Evolutionary conservation across 768 basidiomycete genomes (phyloP).

Genomic region (Pulveroboletus sp.): DNA sequence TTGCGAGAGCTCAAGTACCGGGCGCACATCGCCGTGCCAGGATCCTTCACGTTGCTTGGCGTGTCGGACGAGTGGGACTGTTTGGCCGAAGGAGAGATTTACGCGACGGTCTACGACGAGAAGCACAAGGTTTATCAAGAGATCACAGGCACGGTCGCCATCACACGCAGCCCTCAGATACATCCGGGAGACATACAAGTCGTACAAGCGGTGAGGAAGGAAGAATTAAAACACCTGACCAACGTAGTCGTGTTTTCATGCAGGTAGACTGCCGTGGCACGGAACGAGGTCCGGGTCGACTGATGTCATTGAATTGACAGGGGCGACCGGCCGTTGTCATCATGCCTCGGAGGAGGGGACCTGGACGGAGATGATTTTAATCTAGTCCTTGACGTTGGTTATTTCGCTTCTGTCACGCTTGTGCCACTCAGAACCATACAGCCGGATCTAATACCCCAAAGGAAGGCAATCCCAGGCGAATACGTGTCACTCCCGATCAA

Average conservation of each 20-base stretch:
- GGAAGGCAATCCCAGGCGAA: constrained; percentile 31
- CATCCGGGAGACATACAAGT: constrained; percentile 47
- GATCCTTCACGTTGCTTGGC: constrained; percentile 47
- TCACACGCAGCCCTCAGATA: constrained; percentile 51
- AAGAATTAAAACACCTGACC: constrained; percentile 36
- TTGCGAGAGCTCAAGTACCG: constrained; percentile 50
- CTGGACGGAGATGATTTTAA: constrained; percentile 52
- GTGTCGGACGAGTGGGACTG: constrained; percentile 50
- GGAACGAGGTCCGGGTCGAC: neutral
- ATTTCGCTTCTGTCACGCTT: constrained; percentile 2
- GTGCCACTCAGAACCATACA: constrained; percentile 10
- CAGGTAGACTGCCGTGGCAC: constrained; percentile 26
- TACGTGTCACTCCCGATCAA: constrained; percentile 38
- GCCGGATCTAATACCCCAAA: constrained; percentile 31
- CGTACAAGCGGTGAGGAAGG: constrained; percentile 40
- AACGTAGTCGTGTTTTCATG: constrained; percentile 52
- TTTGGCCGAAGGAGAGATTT: constrained; percentile 45
- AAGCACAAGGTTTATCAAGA: constrained; percentile 21
- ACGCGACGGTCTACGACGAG: constrained; percentile 38
- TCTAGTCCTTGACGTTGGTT: constrained; percentile 40
- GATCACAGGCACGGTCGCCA: constrained; percentile 38
- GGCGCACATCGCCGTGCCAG: constrained; percentile 48
- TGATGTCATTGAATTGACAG: constrained; percentile 18
- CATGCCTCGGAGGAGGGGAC: constrained; percentile 51
- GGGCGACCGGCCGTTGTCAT: constrained; percentile 43